Percentiles rank a stretch among this genome's conserved stretches.
Conservation (phyloP, 345 rosid genomes). For the Camelina sativa region DNA sequence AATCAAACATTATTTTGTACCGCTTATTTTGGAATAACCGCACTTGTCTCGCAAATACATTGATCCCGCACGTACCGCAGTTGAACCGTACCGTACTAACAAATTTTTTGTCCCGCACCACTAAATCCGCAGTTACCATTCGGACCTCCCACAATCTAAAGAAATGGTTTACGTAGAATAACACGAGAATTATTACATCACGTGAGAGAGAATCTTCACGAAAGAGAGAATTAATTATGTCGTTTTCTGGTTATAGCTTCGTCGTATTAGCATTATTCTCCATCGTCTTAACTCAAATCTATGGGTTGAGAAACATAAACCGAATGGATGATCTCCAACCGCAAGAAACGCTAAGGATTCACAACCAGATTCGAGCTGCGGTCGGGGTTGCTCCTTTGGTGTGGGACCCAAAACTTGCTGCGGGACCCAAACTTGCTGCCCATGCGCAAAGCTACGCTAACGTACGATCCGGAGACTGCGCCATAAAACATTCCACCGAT, state of each 20-base stretch:
- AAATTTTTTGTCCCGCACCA: no score
- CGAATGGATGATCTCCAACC: conserved; percentile 39
- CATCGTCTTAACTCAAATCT: background rate
- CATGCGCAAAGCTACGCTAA: conserved; percentile 47
- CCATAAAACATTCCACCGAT: conserved; percentile 41
- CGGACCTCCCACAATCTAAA: background rate
- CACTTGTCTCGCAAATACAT: no score
- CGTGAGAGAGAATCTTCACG: conserved; percentile 19
- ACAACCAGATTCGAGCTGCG: conserved; percentile 47
- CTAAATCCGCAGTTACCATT: no score
- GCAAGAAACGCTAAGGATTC: conserved; percentile 39
- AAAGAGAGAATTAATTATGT: conserved; percentile 15
- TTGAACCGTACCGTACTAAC: no score
- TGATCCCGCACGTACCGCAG: no score
- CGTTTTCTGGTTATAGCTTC: conserved; percentile 23
- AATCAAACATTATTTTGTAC: no score
- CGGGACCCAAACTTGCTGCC: conserved; percentile 45
- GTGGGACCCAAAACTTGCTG: conserved; percentile 46
- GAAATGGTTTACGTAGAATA: conserved; percentile 5
- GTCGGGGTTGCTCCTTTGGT: conserved; percentile 49
- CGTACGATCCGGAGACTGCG: conserved; percentile 40
- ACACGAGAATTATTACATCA: conserved; percentile 26
- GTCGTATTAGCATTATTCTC: conserved; percentile 1
- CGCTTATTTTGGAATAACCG: no score
- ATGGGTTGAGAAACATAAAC: background rate